Evolutionary conservation across 2,329 filamentous ascomycete genomes (phyloP).

Genomic region (Pyricularia sp.): DNA sequence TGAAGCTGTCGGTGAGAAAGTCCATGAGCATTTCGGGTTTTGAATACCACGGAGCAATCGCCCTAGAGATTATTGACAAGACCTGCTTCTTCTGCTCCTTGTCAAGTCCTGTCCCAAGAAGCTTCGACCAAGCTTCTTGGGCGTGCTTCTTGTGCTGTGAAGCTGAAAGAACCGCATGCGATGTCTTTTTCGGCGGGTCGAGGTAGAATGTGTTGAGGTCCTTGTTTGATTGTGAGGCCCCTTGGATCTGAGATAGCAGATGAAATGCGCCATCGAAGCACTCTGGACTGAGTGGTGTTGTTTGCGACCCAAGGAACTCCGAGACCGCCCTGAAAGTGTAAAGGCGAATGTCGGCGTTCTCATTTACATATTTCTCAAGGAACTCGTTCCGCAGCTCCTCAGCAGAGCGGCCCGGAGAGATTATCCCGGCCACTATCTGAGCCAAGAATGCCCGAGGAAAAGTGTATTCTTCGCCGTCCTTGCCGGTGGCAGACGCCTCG

Average conservation of each 20-base stretch:
- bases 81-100: conserved; percentile 68
- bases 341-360: conserved; percentile 74
- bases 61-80: conserved; percentile 59
- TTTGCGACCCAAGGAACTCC: conserved; percentile 12
- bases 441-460: conserved; percentile 59
- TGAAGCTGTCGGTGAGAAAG: conserved; percentile 89
- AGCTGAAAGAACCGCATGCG: conserved; percentile 51
- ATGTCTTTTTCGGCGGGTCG: conserved; percentile 48
- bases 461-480: conserved; percentile 43
- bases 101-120: conserved; percentile 55
- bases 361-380: conserved; percentile 61
- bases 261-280: conserved; percentile 45
- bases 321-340: conserved; percentile 61
- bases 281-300: conserved; percentile 15
- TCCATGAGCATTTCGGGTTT: conserved; percentile 87
- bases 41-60: conserved; percentile 79
- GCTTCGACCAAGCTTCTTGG: conserved; percentile 74
- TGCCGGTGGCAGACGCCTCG: conserved; percentile 36
- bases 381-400: conserved; percentile 58
- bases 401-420: conserved; percentile 41
- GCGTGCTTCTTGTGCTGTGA: conserved; percentile 64
- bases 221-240: conserved; percentile 52
- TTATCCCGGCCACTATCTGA: conserved; percentile 47
- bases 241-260: conserved; percentile 54
- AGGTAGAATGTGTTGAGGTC: conserved; percentile 60